Percentiles rank a stretch among this genome's conserved stretches.
Evolutionary conservation across 176 grass and related monocot species (phyloP).

Genomic region (Phyllostachys edulis): DNA sequence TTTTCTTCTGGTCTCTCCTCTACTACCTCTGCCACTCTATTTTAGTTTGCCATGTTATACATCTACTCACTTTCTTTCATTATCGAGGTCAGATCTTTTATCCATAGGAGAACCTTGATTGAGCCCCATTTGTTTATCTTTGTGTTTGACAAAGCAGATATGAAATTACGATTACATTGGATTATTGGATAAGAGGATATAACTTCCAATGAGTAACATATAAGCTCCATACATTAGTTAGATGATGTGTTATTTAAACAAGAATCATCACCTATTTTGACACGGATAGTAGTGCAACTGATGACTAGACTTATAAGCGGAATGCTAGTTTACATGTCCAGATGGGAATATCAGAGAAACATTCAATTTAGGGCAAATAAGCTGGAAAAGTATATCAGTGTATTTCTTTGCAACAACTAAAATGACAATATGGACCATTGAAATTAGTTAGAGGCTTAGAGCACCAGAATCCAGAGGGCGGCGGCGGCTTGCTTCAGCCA

Average conservation of each 20-base stretch:
- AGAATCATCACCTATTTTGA: not conserved
- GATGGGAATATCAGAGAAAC: not conserved
- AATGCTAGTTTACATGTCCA: not conserved
- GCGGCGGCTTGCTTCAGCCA: too few relatives aligned
- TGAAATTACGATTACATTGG: not conserved
- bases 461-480: too few relatives aligned
- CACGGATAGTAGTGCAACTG: not conserved
- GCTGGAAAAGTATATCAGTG: not conserved
- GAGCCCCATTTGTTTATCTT: not conserved
- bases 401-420: not conserved
- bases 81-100: not conserved
- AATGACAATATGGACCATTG: not conserved
- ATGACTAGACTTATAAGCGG: not conserved
- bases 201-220: not conserved
- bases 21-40: constrained; percentile 9
- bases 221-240: constrained; percentile 1
- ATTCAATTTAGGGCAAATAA: constrained; percentile 17
- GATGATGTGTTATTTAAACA: not conserved
- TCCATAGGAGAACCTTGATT: not conserved
- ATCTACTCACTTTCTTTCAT: not conserved
- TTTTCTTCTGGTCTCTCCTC: not conserved
- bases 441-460: too few relatives aligned
- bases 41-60: not conserved
- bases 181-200: not conserved
- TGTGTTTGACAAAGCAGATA: constrained; percentile 24